Evolutionary conservation across 441 rosid genomes (phyloP).

Genomic region (Macaranga tanarius): DNA sequence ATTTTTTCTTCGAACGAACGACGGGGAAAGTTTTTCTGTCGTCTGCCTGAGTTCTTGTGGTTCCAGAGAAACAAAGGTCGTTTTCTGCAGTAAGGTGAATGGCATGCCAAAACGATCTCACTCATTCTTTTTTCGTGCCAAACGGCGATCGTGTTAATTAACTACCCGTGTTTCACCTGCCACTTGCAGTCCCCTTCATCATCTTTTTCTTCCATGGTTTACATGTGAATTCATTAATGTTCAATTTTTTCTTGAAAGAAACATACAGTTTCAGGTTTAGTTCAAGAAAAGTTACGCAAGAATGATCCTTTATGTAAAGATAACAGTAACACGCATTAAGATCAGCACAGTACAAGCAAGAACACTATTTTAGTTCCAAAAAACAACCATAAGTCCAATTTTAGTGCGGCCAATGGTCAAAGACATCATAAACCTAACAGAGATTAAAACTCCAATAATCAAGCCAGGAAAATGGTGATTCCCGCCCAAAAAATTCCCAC

Average conservation of each 20-base stretch:
- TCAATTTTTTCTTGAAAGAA: neutral
- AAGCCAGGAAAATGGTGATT: conserved; percentile 12
- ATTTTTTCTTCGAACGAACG: too few relatives aligned
- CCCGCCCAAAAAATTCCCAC: neutral
- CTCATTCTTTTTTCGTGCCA: too few relatives aligned
- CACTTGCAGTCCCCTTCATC: too few relatives aligned
- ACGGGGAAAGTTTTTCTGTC: too few relatives aligned
- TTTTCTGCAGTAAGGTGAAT: too few relatives aligned
- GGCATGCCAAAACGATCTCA: too few relatives aligned
- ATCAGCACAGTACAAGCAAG: neutral
- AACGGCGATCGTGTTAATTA: too few relatives aligned
- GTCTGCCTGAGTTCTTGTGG: too few relatives aligned
- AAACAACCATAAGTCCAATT: neutral
- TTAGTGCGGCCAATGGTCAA: neutral
- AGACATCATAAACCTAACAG: neutral
- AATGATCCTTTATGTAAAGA: neutral
- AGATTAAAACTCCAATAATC: conserved; percentile 18
- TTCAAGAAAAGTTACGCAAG: neutral
- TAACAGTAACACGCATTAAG: neutral
- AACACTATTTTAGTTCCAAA: neutral
- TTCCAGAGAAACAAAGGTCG: too few relatives aligned
- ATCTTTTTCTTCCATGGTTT: neutral
- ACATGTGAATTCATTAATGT: neutral
- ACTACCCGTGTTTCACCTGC: too few relatives aligned
- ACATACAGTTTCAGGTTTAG: neutral